Base-by-base conservation (phyloP, 176 grass and related monocot genomes). In the Rhynchospora breviuscula region DNA sequence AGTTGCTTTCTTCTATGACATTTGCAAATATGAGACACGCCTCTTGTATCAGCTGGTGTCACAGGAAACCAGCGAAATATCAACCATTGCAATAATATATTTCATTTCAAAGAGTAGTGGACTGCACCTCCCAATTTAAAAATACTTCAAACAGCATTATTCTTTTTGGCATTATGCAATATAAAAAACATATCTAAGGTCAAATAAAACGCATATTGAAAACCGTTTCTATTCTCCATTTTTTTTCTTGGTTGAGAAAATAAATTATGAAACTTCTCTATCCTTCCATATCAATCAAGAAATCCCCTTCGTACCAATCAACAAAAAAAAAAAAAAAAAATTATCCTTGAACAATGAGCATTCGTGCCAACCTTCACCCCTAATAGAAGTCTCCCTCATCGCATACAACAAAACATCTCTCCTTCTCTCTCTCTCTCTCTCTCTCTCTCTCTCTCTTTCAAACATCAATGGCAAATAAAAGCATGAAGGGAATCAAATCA, bases 401-500 rank as follows among this genome's bases (percentile, higher is more conserved):
- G 29, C 67, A 77, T 77, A 49, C 71, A 45, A 45, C 49, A 85
- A 85, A 54, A 62, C 69, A 63, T 60, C n/a, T 19, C 8, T 15
- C 18, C 59, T 15, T 7, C 59, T 33, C 26, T 29, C 26, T 29
- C 26, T 29, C 26, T 29, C n/a, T 73, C 14, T 77, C 49, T 74
- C 18, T 71, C n/a, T 74, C 10, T 63, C 54, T 81, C 19, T 21
- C 7, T 75, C 26, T 77, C 67, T 47, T 52, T 59, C 83, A 29
- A 59, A 53, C 52, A 83, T 75, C 58, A 33, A 75, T 76, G 57
- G 71, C 57, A 63, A 85, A 85, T n/a, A 75, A 72, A 22, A 56
- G 67, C 18, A 63, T 85, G 53, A 85, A 85, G 83, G 83, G 72
- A 23, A 51, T 85, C 69, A 85, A 85, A 85, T 85, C 83, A 25